Evolutionary conservation across 371 early-diverging fungal genomes (phyloP).

Genomic region (Mortierella sp.): DNA sequence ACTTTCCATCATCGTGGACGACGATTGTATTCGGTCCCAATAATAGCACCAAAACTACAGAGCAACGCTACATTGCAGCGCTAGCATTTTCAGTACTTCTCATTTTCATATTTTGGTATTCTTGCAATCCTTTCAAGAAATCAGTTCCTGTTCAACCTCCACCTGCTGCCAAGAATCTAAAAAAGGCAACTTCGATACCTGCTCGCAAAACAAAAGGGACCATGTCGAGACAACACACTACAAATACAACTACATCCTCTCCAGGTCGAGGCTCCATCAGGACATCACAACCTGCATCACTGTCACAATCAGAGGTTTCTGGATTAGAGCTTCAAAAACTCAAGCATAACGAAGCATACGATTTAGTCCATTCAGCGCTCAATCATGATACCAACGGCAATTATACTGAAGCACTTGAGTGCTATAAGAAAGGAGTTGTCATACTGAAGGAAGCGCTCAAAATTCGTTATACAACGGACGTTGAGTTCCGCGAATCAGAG

Average conservation of each 20-base stretch:
- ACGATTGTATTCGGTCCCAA: background rate
- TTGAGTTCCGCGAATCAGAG: conserved; percentile 53
- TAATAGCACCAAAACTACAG: background rate
- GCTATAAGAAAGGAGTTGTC: conserved; percentile 22
- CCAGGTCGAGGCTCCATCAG: background rate
- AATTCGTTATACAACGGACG: conserved; percentile 42
- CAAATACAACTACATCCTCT: background rate
- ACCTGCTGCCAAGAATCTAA: background rate
- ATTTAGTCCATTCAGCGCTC: conserved; percentile 29
- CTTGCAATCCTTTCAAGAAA: background rate
- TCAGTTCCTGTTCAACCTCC: background rate
- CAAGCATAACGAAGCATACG: conserved; percentile 42
- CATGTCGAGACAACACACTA: conserved; percentile 12
- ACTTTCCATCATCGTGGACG: background rate
- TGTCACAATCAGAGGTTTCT: conserved; percentile 7
- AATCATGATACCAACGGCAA: conserved; percentile 31
- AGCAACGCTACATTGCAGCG: background rate
- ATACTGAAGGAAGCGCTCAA: conserved; percentile 44
- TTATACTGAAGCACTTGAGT: conserved; percentile 29
- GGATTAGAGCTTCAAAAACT: conserved; percentile 28
- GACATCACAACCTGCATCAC: conserved; percentile 4
- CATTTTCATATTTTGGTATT: background rate
- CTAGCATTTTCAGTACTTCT: background rate
- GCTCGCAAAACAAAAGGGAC: background rate
- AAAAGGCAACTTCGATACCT: background rate